Conservation (phyloP, 1,284 basidiomycete species). For the Trametes sp. region DNA sequence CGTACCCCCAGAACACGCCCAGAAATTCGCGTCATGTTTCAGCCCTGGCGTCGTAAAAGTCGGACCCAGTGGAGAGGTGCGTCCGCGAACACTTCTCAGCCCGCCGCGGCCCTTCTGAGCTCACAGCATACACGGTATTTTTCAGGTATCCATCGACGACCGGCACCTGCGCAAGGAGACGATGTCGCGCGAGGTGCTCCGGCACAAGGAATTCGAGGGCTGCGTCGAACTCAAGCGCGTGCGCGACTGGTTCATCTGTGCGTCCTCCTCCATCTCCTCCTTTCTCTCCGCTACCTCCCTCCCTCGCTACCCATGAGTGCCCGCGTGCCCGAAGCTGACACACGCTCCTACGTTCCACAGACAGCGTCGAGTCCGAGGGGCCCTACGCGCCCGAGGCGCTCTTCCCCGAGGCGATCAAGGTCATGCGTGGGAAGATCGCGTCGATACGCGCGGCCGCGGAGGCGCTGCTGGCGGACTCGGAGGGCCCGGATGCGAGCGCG, state of each 20-base stretch:
- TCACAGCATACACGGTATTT: neutral
- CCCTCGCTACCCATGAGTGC: too few relatives aligned
- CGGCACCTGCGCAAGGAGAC: constrained; percentile 84
- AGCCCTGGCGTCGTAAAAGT: constrained; percentile 88
- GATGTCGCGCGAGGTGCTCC: constrained; percentile 91
- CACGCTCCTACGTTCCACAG: constrained; percentile 56
- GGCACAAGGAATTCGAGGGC: constrained; percentile 91
- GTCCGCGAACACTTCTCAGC: constrained; percentile 5
- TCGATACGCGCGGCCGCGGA: constrained; percentile 66
- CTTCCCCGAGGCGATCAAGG: constrained; percentile 83
- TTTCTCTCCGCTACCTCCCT: too few relatives aligned
- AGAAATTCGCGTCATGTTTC: constrained; percentile 91
- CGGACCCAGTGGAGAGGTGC: constrained; percentile 44
- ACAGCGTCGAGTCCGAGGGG: constrained; percentile 91
- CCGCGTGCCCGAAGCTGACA: too few relatives aligned
- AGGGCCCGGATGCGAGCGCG: constrained; percentile 22
- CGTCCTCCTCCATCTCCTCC: constrained; percentile 37
- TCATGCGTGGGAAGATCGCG: constrained; percentile 86
- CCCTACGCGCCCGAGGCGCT: constrained; percentile 87
- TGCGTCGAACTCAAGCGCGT: constrained; percentile 87
- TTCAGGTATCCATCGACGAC: constrained; percentile 63
- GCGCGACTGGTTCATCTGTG: constrained; percentile 95
- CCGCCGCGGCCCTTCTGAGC: too few relatives aligned
- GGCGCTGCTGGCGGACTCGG: constrained; percentile 51
- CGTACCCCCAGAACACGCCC: constrained; percentile 65